Base-by-base conservation (phyloP, 2,329 filamentous ascomycete genomes). In the Fusarium armeniacum region DNA sequence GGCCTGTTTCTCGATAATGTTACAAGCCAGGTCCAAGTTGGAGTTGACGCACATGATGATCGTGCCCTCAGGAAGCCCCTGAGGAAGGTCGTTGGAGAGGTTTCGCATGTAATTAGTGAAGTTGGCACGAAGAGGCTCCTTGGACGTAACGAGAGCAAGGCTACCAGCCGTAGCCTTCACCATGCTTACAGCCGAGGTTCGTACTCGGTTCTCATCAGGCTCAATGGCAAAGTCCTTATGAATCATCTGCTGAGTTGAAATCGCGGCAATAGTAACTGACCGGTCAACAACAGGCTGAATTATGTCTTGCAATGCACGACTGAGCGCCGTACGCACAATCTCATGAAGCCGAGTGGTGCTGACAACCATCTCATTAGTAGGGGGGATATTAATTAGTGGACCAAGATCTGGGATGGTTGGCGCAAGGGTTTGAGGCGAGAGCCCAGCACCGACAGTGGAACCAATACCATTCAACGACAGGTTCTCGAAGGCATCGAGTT, bases 1-100 rank as follows among this genome's bases (percentile, higher is more conserved):
- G 5, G 96, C 97, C 54, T 96, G 94, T 79, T 96, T 94, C 80
- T 99, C 96, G 46, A 99, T 97, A 67, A 98, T 93, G 73, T 89
- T 91, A 77, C 96, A 98, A 47, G 97, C 95, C 41, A 94, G 87
- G 73, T 99, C 96, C 32, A 99, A 86, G 78, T 99, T 99, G 70
- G 97, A 95, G 78, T 98, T 99, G 65, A 99, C 95, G 80, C 97
- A 98, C 93, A 99, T 98, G 59, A 98, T 88, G 65, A 99, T 96
- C 33, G 96, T 93, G 9, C 96, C 96, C 81, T 99, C 96, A 0
- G 96, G 93, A 66, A 99, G 86, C 18, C 93, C 92, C 55, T 93
- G 91, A 56, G 93, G 90, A 38, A 97, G 86, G 38, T 90, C 89
- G 50, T 81, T 83, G 5, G 89, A 86, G n/a, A 90, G 79, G 50